Percentiles rank a stretch among this genome's conserved stretches.
Conservation (phyloP, 768 basidiomycete species). For the Naganishia kalamii region DNA sequence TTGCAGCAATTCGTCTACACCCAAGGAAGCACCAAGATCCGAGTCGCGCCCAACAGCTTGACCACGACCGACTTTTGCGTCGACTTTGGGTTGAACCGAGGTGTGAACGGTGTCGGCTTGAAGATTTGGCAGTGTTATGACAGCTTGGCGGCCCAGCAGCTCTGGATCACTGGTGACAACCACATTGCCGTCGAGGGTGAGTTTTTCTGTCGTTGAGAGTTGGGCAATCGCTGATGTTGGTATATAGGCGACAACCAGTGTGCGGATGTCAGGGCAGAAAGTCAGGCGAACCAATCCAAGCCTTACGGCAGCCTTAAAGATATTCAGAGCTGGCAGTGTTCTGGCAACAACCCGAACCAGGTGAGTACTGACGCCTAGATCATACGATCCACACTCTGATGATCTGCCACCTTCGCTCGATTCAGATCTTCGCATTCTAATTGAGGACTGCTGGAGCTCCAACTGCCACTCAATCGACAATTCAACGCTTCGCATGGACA, state of each 20-base stretch:
- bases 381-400: neutral
- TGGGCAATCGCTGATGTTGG: too few species aligned
- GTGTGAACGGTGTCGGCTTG: neutral
- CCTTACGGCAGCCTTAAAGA: slow-evolving; percentile 20
- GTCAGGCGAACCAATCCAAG: neutral
- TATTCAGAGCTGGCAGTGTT: slow-evolving; percentile 17
- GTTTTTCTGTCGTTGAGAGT: too few species aligned
- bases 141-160: neutral
- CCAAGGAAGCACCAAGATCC: neutral
- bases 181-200: neutral
- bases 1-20: slow-evolving; percentile 6
- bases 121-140: slow-evolving; percentile 6
- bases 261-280: slow-evolving; percentile 4
- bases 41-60: slow-evolving; percentile 3
- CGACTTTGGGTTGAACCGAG: slow-evolving; percentile 6
- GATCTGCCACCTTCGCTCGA: neutral
- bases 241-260: slow-evolving; percentile 14
- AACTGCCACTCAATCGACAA: neutral
- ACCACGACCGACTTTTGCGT: slow-evolving; percentile 6
- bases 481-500: neutral
- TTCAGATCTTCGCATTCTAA: neutral
- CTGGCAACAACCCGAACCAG: slow-evolving; percentile 7
- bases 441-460: neutral
- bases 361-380: neutral
- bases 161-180: slow-evolving; percentile 1